Base-by-base conservation (phyloP, 768 basidiomycete genomes). In the Agaricus sinodeliciosus region DNA sequence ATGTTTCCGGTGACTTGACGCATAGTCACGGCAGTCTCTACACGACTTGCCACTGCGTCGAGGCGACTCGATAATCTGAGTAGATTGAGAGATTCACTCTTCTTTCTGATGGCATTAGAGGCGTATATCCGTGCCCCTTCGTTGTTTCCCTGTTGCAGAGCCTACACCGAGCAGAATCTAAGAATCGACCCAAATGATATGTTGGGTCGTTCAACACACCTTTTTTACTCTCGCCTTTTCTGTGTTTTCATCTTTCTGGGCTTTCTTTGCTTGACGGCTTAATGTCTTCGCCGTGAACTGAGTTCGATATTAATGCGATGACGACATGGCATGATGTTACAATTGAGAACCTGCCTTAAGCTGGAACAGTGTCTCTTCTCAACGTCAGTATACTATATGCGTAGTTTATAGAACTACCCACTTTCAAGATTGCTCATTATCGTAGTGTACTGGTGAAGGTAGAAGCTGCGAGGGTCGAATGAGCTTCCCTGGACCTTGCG, bases 11-110 rank as follows among this genome's bases (percentile, higher is more conserved):
- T 95, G 37, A 99, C 89, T 69, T 91, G 82, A 45, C 91, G 82
- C 92, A 99, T 97, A 51, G 95, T 97, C 40, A 98, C 94, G 0
- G 96, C 96, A 15, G 96, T 98, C 72, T 99, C 96, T 0, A 99
- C 94, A 22, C 95, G 75, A 62, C 91, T 94, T 2, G 95, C 90
- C 8, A 98, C 96, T 9, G 96, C 95, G 65, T 99, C 96, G 68
- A 98, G 90, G 25, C 94, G 80, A 63, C 91, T 94, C 0, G 87
- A 84, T 45, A 99, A 71, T 43, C 95, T 79, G 6, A 99, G 81
- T 6, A 99, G 76, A 69, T 97, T 98, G 61, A 99, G 72, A 0
- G 87, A 73, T 65, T 99, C 96, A 56, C 82, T 89, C 80, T 98
- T 98, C 84, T 99, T 99, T 45, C 96, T 80, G 64, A 99, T 99